Evolutionary conservation across 352 stramenopile species (phyloP), one percentile per base, ranked within the genome.

Genomic region (Pythium diclinum): DNA sequence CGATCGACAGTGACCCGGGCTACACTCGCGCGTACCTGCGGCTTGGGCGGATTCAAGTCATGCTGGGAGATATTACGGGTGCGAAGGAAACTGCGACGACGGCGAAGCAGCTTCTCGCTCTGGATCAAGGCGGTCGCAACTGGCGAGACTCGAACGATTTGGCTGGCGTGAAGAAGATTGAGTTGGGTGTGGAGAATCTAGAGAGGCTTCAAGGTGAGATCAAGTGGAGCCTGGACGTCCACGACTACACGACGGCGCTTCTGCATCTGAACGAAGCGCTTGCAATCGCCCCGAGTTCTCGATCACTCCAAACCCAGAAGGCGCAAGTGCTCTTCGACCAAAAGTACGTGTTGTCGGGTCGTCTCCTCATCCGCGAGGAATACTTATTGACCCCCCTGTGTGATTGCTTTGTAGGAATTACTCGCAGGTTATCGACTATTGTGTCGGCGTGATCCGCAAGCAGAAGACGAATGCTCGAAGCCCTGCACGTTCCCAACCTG

Each of bases 11-110:
- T 8, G 83, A 95, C 42, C 69, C 78, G n/a, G 69, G 64, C 4
- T 94, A 95, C 51, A 77, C 82, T n/a, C 74, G 80, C 34, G 85
- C 85, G 3, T 91, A 93, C 53, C 68, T 94, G 47, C 79, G 87
- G 6, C 59, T 91, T 8, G 76, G 73, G 5, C 76, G 81, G n/a
- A 85, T 92, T 52, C 82, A 91, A 70, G 61, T 94, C 0, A 65
- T 91, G 57, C 58, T 90, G 3, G 87, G 85, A 1, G 79, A 94
- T 54, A 67, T 78, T 23, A 58, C 65, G 11, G 68, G 79, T 17
- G 83, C 85, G 1, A 83, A 84, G 64, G 65, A 80, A 23, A 89
- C 77, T 51, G 48, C 85, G 13, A 53, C 61, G 9, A 86, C 71
- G 2, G 78, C 82, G 0, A 82, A 81, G 25, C 60, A 78, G 32